Base-by-base conservation (phyloP, 2,329 filamentous ascomycete genomes). In the Phaeosphaeriaceae sp. region DNA sequence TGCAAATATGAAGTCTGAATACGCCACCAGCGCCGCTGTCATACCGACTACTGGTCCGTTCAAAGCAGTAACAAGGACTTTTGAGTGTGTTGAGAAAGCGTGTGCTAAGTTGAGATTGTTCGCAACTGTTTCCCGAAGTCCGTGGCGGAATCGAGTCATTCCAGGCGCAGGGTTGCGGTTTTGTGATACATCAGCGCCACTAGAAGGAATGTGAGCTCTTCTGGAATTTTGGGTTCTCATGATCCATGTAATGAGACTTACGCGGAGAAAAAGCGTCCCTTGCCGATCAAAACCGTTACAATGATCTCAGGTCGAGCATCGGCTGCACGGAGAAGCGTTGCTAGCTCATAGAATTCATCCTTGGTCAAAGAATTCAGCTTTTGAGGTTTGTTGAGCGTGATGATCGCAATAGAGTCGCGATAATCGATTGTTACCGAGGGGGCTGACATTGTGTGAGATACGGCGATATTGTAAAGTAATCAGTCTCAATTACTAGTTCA, bases 171-270 rank as follows among this genome's bases (percentile, higher is more conserved):
- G 48, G 6, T 55, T 19, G 1, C 47, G 46, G 36, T 24, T 82
- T 78, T 19, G 74, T 68, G 54, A 83, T 20, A 94, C 88, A 72
- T 95, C 90, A 58, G 91, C 91, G 69, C 91, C 92, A 61, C 90
- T 93, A 71, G 17, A 9, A 9, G 10, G 9, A 9, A 27, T 25
- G 45, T 48, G 45, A 25, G 24, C 10, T 48, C 7, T 11, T 36
- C 31, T 36, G 15, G 10, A 27, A 15, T 15, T n/a, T 48, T 9
- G 22, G 21, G 20, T 27, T 9, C 9, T 15, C 31, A 31, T n/a
- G 10, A 47, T 20, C n/a, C n/a, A 15, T 21, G 45, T 36, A 10
- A n/a, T 10, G 5, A 10, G n/a, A 25, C 45, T 7, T 52, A 52
- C 54, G 54, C 54, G 10, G 54, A 56, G 36, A 56, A 56, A 27